These are phyloP conservation scores for Pseudopithomyces chartarum DNA, from an alignment of 2,329 filamentous ascomycete genomes.

Conservation along the genomic window DNA sequence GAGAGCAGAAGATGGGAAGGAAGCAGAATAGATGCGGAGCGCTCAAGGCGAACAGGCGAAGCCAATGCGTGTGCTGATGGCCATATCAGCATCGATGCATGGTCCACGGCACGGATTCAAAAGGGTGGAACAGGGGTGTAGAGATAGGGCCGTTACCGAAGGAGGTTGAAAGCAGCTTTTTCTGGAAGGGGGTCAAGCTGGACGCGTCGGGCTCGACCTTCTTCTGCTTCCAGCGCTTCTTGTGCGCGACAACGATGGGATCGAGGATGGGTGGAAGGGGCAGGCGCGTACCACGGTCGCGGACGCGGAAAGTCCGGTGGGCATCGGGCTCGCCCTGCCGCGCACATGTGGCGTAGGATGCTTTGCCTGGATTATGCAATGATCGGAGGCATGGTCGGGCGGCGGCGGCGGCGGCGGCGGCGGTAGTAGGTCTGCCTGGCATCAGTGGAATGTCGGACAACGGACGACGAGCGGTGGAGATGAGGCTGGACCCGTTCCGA, in stretches of 20 bases:
- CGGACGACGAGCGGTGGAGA: neutral
- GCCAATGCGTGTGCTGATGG: slow-evolving; percentile 64
- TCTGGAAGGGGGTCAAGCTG: slow-evolving; percentile 58
- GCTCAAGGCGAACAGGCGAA: slow-evolving; percentile 63
- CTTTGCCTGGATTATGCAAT: slow-evolving; percentile 18
- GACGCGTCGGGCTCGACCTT: slow-evolving; percentile 49
- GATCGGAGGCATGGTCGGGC: slow-evolving; percentile 24
- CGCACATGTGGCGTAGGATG: slow-evolving; percentile 17
- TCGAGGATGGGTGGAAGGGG: slow-evolving; percentile 57
- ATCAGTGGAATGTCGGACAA: slow-evolving; percentile 25
- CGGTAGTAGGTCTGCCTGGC: slow-evolving; percentile 28
- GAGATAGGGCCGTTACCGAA: slow-evolving; percentile 62
- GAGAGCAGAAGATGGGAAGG: slow-evolving; percentile 68
- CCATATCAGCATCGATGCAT: slow-evolving; percentile 8
- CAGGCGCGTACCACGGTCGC: slow-evolving; percentile 44
- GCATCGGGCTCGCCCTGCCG: slow-evolving; percentile 33
- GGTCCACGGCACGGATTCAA: neutral
- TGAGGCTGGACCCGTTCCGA: slow-evolving; percentile 4
- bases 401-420: slow-evolving; percentile 21
- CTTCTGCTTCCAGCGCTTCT: slow-evolving; percentile 45
- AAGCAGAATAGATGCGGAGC: slow-evolving; percentile 53
- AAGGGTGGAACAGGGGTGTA: too few species aligned
- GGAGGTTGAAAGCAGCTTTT: slow-evolving; percentile 64
- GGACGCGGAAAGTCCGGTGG: slow-evolving; percentile 36
- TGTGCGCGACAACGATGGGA: slow-evolving; percentile 44